Evolutionary conservation across 106 monocot genomes (phyloP).

Genomic region (Ottelia alismoides): DNA sequence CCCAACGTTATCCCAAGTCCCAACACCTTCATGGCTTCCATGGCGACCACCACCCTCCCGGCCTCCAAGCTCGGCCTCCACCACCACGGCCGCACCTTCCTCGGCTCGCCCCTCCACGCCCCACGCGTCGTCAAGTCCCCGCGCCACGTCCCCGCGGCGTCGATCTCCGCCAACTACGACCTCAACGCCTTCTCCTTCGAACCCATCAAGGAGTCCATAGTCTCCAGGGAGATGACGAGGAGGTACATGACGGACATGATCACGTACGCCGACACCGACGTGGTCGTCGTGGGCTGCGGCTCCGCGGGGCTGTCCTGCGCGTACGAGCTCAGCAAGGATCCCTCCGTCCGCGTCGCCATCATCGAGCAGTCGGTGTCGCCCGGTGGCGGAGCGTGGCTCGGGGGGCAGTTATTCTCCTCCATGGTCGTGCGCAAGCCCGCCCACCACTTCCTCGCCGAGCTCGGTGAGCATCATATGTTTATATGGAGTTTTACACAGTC

Average conservation of each 20-base stretch:
- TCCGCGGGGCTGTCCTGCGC: constrained; percentile 92
- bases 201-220: constrained; percentile 89
- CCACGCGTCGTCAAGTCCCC: neutral
- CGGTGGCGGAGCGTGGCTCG: constrained; percentile 97
- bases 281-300: constrained; percentile 79
- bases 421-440: constrained; percentile 98
- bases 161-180: constrained; percentile 27
- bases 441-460: constrained; percentile 78
- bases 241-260: constrained; percentile 99
- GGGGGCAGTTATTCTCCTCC: constrained; percentile 97
- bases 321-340: constrained; percentile 88
- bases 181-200: constrained; percentile 57
- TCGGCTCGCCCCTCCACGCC: constrained; percentile 11
- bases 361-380: constrained; percentile 95
- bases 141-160: neutral
- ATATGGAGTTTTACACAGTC: no score
- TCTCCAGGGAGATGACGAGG: constrained; percentile 88
- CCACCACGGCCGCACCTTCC: constrained; percentile 23
- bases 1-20: neutral
- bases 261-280: constrained; percentile 93
- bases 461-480: no score
- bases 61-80: constrained; percentile 1
- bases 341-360: constrained; percentile 55
- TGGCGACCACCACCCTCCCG: constrained; percentile 32
- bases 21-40: constrained; percentile 14